These are phyloP conservation scores for Eutrema japonicum DNA, from an alignment of 345 rosid genomes.

Conservation along the genomic window DNA sequence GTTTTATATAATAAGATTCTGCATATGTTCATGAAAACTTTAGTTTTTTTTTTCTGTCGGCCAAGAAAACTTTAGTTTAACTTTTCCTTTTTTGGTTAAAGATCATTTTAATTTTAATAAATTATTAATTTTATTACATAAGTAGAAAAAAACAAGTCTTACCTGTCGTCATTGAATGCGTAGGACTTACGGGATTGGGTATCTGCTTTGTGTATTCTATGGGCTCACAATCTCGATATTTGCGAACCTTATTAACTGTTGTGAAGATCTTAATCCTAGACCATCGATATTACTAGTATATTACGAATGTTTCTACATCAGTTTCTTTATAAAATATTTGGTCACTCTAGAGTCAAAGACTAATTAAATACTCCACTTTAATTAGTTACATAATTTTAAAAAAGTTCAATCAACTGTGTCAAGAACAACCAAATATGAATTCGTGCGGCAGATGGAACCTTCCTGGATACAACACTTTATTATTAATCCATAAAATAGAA, in stretches of 20 bases:
- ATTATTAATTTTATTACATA: background rate
- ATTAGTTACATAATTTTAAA: background rate
- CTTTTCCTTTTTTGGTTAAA: too few species aligned
- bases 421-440: constrained; percentile 13
- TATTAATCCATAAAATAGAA: background rate
- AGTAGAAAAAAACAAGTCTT: background rate
- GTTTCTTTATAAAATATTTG: background rate
- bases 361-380: background rate
- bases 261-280: constrained; percentile 16
- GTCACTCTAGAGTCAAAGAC: constrained; percentile 33
- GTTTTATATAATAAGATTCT: too few species aligned
- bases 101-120: background rate
- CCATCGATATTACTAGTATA: background rate
- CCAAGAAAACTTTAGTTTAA: background rate
- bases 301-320: constrained; percentile 14
- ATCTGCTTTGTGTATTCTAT: constrained; percentile 25
- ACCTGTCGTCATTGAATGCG: constrained; percentile 24
- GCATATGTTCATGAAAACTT: background rate
- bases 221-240: constrained; percentile 3
- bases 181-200: constrained; percentile 33
- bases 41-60: background rate
- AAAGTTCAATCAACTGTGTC: background rate
- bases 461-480: constrained; percentile 20
- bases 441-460: constrained; percentile 28
- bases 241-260: constrained; percentile 11